Base-by-base conservation (phyloP, 768 basidiomycete genomes). In the Coprinopsis sp. region DNA sequence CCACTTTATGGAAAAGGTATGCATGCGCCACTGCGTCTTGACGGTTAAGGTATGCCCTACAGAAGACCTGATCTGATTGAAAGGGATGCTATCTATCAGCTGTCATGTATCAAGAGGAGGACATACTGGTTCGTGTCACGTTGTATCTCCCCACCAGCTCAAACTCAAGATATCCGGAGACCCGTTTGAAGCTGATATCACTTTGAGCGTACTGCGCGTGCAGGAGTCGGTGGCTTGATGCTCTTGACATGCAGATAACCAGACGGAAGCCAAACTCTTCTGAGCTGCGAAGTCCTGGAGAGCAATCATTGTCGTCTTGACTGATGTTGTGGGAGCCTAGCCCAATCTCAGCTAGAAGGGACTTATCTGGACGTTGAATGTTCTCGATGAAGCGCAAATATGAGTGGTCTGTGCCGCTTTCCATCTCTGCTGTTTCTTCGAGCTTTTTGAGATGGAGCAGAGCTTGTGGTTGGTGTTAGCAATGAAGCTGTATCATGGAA, bases 91-190 rank as follows among this genome's bases (percentile, higher is more conserved):
- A 29, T 8, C 23, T 11, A 37, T 7, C 10, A 37, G 16, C 5
- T 33, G 19, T 27, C 8, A 37, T 22, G 31, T 18, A 31, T 33
- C 18, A n/a, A 39, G 14, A 4, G 23, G 1, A 16, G 37, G 24
- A 40, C 45, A 40, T 21, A 52, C 49, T 41, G 21, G 33, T 44
- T 21, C 44, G n/a, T 6, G 45, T 44, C 3, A 22, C 39, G 3
- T 13, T 23, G 30, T 55, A 41, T 7, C 50, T 33, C 1, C 40
- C 37, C 1, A 41, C 54, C 0, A 55, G 23, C 37, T 61, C 57
- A 46, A 66, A 63, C 33, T 65, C 57, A 12, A 58, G 47, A 30
- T 57, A 65, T 1, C 62, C 58, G 1, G 52, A 51, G 4, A 64
- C 47, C 6, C 58, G 46, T 21, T 60, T 60, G 52, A 61, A 64